Conservation (phyloP, 2,329 filamentous ascomycete genomes). For the Colletotrichum eremochloae region DNA sequence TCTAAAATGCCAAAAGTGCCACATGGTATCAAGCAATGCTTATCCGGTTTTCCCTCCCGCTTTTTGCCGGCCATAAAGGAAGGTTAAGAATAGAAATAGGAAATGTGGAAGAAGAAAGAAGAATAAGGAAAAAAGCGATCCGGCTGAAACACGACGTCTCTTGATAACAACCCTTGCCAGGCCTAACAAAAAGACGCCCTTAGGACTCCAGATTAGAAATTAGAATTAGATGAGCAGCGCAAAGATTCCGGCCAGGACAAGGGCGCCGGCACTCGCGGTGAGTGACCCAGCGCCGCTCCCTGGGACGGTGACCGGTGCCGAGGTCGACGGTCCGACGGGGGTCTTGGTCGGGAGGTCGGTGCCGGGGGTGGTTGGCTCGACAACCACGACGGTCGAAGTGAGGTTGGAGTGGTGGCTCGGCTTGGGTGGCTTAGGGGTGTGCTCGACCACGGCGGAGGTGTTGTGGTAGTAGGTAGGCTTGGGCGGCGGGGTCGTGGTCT, state of each 20-base stretch:
- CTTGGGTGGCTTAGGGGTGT: slow-evolving; percentile 31
- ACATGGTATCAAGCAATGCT: slow-evolving; percentile 28
- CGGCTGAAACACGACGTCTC: neutral
- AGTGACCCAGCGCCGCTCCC: slow-evolving; percentile 55
- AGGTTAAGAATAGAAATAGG: slow-evolving; percentile 31
- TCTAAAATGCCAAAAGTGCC: slow-evolving; percentile 10
- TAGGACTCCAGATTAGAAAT: neutral
- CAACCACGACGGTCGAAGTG: slow-evolving; percentile 33
- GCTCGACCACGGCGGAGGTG: slow-evolving; percentile 37
- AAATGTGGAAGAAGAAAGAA: neutral
- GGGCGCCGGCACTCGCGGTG: slow-evolving; percentile 52
- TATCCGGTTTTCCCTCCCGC: neutral
- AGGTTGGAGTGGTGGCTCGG: slow-evolving; percentile 28
- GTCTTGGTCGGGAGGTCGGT: slow-evolving; percentile 19
- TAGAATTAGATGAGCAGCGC: slow-evolving; percentile 46
- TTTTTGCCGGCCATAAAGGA: slow-evolving; percentile 39
- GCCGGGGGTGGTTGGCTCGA: slow-evolving; percentile 11
- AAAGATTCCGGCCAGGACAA: slow-evolving; percentile 55
- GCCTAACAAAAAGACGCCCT: neutral
- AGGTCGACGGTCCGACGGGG: slow-evolving; percentile 25
- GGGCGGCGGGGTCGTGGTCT: slow-evolving; percentile 27
- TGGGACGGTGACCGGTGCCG: slow-evolving; percentile 45
- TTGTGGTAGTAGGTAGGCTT: slow-evolving; percentile 40
- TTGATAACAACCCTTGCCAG: neutral
- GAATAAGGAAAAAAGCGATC: neutral